Evolutionary conservation across 1,284 basidiomycete genomes (phyloP).

Genomic region (Cryptococcus hybrid): DNA sequence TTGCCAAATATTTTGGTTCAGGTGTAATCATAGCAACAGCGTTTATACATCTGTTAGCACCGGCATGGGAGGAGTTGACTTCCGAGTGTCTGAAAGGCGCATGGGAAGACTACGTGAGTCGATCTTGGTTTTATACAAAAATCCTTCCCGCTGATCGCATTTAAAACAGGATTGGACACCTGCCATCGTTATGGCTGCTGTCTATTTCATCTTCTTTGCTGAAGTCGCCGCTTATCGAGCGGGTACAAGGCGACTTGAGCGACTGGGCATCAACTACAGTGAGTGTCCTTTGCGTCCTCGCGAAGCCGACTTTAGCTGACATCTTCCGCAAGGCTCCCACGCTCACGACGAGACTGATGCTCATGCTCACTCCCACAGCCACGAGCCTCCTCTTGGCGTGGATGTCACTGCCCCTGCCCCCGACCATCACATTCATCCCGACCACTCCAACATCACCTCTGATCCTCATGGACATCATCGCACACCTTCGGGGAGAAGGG

Average conservation of each 20-base stretch:
- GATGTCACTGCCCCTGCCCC: conserved; percentile 26
- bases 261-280: conserved; percentile 40
- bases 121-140: background rate
- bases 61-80: conserved; percentile 68
- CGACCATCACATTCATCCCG: conserved; percentile 26
- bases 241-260: conserved; percentile 44
- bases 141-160: background rate
- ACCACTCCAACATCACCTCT: conserved; percentile 8
- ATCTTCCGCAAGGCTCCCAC: conserved; percentile 60
- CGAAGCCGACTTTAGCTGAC: background rate
- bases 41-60: conserved; percentile 80
- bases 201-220: conserved; percentile 79
- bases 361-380: conserved; percentile 66
- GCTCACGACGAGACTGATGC: conserved; percentile 54
- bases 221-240: conserved; percentile 78
- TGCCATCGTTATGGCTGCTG: conserved; percentile 72
- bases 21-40: conserved; percentile 92
- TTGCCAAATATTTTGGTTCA: conserved; percentile 94
- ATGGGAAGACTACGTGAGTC: conserved; percentile 70
- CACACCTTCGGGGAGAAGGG: conserved; percentile 3
- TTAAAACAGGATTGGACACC: conserved; percentile 67
- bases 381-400: conserved; percentile 52
- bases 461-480: conserved; percentile 4
- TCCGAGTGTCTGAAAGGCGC: conserved; percentile 67
- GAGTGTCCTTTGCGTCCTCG: conserved; percentile 8